phyloP scores from a whole-genome alignment of 2,329 filamentous ascomycete species.

The Ophiostoma piceae region DNA sequence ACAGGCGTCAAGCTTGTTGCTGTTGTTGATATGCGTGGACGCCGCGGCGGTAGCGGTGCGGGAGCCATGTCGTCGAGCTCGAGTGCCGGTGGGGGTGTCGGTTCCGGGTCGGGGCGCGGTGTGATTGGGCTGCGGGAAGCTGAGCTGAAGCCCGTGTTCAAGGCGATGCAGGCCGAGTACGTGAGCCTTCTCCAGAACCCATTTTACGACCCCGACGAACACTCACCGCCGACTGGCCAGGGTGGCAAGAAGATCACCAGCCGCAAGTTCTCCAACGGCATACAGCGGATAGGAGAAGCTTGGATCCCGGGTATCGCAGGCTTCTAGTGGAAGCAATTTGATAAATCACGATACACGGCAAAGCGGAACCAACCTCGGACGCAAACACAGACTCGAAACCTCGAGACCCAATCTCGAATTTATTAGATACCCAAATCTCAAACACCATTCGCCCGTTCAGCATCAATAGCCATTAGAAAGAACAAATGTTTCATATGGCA shows the following conservation, averaged over 20 bases:
- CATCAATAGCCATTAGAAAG: conserved; percentile 30
- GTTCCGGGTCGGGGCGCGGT: conserved; percentile 24
- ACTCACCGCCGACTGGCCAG: conserved; percentile 53
- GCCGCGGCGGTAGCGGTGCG: conserved; percentile 36
- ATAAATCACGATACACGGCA: conserved; percentile 3
- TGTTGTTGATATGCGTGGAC: conserved; percentile 83
- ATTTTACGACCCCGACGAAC: conserved; percentile 86
- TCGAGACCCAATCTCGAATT: neutral
- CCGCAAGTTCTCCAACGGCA: conserved; percentile 71
- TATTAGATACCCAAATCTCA: conserved; percentile 8
- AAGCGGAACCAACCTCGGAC: neutral
- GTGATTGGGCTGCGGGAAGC: conserved; percentile 67
- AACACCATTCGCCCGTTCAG: neutral
- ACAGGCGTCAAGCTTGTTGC: conserved; percentile 88
- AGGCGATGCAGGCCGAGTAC: conserved; percentile 88
- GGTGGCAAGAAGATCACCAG: conserved; percentile 72
- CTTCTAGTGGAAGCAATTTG: conserved; percentile 39
- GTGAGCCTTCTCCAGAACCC: conserved; percentile 85
- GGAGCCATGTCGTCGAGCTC: conserved; percentile 7
- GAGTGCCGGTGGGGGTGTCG: conserved; percentile 29
- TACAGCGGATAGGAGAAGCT: conserved; percentile 75
- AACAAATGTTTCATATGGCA: conserved; percentile 40
- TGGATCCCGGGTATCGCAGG: conserved; percentile 71
- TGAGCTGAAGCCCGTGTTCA: conserved; percentile 87
- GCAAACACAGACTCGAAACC: neutral